Conservation (phyloP, 371 early-diverging fungal species). For the Dinochytrium kinnereticum region DNA sequence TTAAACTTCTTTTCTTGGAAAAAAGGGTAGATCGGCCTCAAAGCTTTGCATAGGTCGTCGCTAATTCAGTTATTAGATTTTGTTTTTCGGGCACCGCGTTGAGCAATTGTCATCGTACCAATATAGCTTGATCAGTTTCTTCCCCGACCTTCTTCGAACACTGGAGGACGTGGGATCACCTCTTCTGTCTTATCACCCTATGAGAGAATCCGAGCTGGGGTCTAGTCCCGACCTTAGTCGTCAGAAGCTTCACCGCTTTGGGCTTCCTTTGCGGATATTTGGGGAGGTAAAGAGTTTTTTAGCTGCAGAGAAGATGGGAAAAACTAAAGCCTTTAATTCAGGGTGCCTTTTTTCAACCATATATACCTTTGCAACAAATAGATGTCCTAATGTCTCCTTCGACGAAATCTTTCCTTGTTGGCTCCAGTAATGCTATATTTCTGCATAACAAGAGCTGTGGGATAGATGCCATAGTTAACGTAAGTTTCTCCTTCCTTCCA, state of each 20-base stretch:
- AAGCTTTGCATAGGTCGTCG: background rate
- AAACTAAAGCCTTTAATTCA: conserved; percentile 21
- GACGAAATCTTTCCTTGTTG: conserved; percentile 74
- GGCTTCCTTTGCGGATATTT: conserved; percentile 75
- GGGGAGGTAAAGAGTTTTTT: conserved; percentile 57
- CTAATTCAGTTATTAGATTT: conserved; percentile 53
- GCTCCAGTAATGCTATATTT: conserved; percentile 82
- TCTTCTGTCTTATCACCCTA: conserved; percentile 39
- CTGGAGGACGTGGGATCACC: conserved; percentile 73
- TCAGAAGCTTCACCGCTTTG: conserved; percentile 49
- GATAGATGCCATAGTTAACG: conserved; percentile 80
- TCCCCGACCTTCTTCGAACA: conserved; percentile 70
- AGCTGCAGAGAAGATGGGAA: background rate
- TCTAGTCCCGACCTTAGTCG: background rate
- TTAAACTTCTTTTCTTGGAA: conserved; percentile 77
- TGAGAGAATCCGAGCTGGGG: background rate
- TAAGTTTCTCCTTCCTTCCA: conserved; percentile 40
- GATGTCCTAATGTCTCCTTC: conserved; percentile 70
- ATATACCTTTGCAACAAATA: conserved; percentile 84
- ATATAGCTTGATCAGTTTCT: conserved; percentile 74
- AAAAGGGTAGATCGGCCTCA: conserved; percentile 52
- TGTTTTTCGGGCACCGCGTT: conserved; percentile 83
- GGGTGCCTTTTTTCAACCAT: conserved; percentile 84
- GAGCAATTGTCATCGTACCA: conserved; percentile 81
- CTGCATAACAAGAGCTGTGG: conserved; percentile 71